phyloP scores from a whole-genome alignment of 768 basidiomycete genomes.

The Boletus rufocinnamomeus region DNA sequence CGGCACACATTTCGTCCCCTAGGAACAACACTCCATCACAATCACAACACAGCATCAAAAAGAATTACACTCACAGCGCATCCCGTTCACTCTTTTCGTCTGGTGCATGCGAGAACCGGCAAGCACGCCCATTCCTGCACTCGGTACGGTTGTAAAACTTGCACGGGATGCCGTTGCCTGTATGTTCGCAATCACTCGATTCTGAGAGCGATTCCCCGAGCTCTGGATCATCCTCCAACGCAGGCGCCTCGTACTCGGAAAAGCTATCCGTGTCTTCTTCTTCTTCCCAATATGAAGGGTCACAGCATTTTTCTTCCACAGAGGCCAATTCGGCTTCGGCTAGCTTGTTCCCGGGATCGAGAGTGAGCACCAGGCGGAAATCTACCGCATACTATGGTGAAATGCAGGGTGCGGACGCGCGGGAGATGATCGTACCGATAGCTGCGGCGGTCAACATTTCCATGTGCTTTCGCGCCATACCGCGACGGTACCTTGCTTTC shows the following conservation, averaged over 20 bases:
- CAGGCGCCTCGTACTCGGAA: slow-evolving; percentile 21
- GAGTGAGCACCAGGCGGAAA: slow-evolving; percentile 26
- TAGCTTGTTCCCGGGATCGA: slow-evolving; percentile 29
- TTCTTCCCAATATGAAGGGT: background rate
- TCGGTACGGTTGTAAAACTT: slow-evolving; percentile 58
- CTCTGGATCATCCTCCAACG: slow-evolving; percentile 29
- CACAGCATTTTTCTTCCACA: background rate
- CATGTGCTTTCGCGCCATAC: slow-evolving; percentile 35
- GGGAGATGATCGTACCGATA: slow-evolving; percentile 19
- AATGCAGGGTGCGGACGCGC: background rate
- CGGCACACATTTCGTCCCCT: slow-evolving; percentile 58
- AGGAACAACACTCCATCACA: background rate
- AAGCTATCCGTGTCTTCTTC: slow-evolving; percentile 1
- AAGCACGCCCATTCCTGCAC: slow-evolving; percentile 44
- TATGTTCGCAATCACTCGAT: slow-evolving; percentile 54
- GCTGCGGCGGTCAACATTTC: slow-evolving; percentile 21
- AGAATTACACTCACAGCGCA: slow-evolving; percentile 43
- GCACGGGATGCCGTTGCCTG: slow-evolving; percentile 54
- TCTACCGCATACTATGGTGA: slow-evolving; percentile 22
- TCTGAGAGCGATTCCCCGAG: slow-evolving; percentile 49
- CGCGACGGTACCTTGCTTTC: slow-evolving; percentile 40
- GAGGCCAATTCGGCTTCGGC: slow-evolving; percentile 20
- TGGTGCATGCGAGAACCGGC: slow-evolving; percentile 54
- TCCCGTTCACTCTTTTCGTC: slow-evolving; percentile 57
- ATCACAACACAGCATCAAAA: background rate